Conservation (phyloP, 2,329 filamentous ascomycete species). For the Phyllosticta citriasiana region DNA sequence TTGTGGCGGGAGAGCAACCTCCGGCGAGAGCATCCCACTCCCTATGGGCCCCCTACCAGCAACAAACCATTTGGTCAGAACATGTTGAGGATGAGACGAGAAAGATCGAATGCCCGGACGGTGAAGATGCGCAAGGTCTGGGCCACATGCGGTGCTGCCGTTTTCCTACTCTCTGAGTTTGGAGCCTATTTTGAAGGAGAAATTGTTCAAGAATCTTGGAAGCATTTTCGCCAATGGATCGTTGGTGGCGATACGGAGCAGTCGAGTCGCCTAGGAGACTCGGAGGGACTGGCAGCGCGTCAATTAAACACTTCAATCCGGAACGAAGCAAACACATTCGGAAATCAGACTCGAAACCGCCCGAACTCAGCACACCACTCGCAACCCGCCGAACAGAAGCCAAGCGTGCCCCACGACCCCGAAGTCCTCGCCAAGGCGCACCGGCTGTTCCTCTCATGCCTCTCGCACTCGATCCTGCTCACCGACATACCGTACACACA, state of each 20-base stretch:
- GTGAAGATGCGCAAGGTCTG: slow-evolving; percentile 70
- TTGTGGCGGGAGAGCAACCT: slow-evolving; percentile 79
- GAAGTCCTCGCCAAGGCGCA: slow-evolving; percentile 77
- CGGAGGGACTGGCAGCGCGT: background rate
- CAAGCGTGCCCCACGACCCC: slow-evolving; percentile 56
- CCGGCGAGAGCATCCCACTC: slow-evolving; percentile 65
- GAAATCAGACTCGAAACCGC: background rate
- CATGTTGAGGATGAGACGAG: slow-evolving; percentile 51
- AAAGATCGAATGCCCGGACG: slow-evolving; percentile 53
- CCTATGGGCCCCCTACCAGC: slow-evolving; percentile 50
- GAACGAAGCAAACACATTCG: background rate
- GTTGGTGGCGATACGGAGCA: slow-evolving; percentile 19
- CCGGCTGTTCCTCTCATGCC: slow-evolving; percentile 59
- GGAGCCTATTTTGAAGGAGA: slow-evolving; percentile 85
- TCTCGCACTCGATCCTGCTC: slow-evolving; percentile 58
- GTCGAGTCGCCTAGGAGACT: background rate
- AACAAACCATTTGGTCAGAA: slow-evolving; percentile 50
- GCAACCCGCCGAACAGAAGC: background rate
- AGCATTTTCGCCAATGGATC: slow-evolving; percentile 69
- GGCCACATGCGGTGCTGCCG: slow-evolving; percentile 77
- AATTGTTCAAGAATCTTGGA: slow-evolving; percentile 72
- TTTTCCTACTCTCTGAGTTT: slow-evolving; percentile 83
- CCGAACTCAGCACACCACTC: background rate
- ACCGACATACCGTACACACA: slow-evolving; percentile 54
- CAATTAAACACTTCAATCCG: background rate